Base-by-base conservation (phyloP, 495 filamentous ascomycete species). In the Daldinia vernicosa region DNA sequence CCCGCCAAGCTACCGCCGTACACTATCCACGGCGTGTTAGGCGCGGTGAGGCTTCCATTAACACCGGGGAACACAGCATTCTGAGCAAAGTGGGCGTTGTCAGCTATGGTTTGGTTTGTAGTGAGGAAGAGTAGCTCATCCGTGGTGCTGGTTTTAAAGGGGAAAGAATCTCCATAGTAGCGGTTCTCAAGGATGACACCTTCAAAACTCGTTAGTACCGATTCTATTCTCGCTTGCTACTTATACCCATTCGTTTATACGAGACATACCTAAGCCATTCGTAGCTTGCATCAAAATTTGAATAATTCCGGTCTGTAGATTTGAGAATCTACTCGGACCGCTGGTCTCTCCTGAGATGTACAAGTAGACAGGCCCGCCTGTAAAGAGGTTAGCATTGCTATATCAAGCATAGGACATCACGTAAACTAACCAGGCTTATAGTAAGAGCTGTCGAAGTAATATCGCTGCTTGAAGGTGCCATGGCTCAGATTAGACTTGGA, bases 71-170 rank as follows among this genome's bases (percentile, higher is more conserved):
- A 82, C 1, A 74, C 72, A 15, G 79, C 82, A 61, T 82, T 78
- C 55, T 80, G 79, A 28, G 80, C 81, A 58, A 84, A 84, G 66
- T 84, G 82, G 30, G 78, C 80, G 58, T 82, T 82, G 52, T 83
- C 82, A 19, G 82, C 82, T 64, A 83, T 81, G 0, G 81, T 82
- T 70, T 84, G 82, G 63, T 82, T 81, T n/a, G 80, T 84, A 7
- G 80, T 81, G 62, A 84, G 74, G 68, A 79, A 84, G 9, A 73
- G 64, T 28, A 84, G 65, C 43, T 84, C 71, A 53, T 84, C 82
- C 26, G 81, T 82, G n/a, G 80, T 79, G 64, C 76, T 81, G 24
- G 69, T 76, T 15, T 75, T 76, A 57, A 79, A 79, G 4, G 81
- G 81, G 63, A 75, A 84, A 52, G 79, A 81, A 43, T 75, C 66